Conservation (phyloP, 1,284 basidiomycete genomes). For the Cutaneotrichosporon daszewskae region DNA sequence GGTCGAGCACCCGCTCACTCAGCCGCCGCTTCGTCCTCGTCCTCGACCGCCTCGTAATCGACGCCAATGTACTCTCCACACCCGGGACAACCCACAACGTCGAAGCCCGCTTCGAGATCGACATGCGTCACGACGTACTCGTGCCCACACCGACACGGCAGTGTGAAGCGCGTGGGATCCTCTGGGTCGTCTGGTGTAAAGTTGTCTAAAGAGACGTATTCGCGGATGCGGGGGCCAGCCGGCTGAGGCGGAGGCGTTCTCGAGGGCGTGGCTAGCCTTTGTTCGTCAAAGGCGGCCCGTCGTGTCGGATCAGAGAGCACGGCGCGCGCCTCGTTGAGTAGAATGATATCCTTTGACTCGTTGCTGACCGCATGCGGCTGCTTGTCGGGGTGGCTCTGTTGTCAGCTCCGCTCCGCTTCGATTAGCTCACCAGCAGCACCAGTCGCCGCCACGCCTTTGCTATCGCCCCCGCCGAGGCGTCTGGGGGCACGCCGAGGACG, state of each 20-base stretch:
- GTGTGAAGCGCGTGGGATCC: slow-evolving; percentile 38
- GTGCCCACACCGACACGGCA: slow-evolving; percentile 47
- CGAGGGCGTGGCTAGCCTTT: neutral
- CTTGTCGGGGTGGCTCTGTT: slow-evolving; percentile 42
- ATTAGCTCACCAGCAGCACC: slow-evolving; percentile 31
- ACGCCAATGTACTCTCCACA: slow-evolving; percentile 50
- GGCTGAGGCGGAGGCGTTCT: neutral
- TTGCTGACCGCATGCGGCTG: neutral
- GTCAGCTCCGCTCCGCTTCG: slow-evolving; percentile 1
- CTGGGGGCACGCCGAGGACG: slow-evolving; percentile 30
- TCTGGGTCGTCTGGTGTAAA: slow-evolving; percentile 24
- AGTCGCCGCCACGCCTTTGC: slow-evolving; percentile 37
- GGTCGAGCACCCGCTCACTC: too few relatives aligned
- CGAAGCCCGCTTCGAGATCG: slow-evolving; percentile 47
- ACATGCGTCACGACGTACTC: slow-evolving; percentile 40
- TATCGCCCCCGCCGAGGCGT: slow-evolving; percentile 33
- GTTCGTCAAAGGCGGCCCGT: neutral
- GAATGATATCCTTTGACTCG: slow-evolving; percentile 26
- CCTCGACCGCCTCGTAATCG: slow-evolving; percentile 46
- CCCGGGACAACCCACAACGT: slow-evolving; percentile 48
- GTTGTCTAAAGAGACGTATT: slow-evolving; percentile 35
- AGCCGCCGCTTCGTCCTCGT: too few relatives aligned
- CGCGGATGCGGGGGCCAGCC: slow-evolving; percentile 14
- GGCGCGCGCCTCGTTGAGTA: slow-evolving; percentile 44
- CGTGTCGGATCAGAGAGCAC: slow-evolving; percentile 32